phyloP scores from a whole-genome alignment of 306 rosid species.

The Clitoria ternatea region DNA sequence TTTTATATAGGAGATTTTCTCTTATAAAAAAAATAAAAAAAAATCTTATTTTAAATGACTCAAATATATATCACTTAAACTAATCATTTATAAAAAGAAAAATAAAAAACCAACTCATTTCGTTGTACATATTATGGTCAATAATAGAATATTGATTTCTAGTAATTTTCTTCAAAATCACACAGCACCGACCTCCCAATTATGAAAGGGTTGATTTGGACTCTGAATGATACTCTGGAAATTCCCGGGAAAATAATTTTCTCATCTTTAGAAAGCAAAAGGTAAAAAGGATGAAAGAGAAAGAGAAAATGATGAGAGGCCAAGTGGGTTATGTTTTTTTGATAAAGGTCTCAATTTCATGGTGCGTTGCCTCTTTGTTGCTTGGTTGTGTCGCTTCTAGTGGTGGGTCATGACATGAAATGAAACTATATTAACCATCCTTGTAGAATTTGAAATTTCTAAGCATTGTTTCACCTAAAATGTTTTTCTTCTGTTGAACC shows the following conservation, averaged over 20 bases:
- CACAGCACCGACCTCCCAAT: neutral
- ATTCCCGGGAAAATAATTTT: slow-evolving; percentile 21
- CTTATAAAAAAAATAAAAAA: too few species aligned
- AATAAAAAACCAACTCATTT: too few species aligned
- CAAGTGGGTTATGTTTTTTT: slow-evolving; percentile 2
- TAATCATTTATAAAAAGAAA: too few species aligned
- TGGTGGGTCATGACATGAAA: slow-evolving; percentile 20
- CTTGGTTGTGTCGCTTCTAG: slow-evolving; percentile 31
- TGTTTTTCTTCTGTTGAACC: slow-evolving; percentile 12
- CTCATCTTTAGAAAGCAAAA: slow-evolving; percentile 19
- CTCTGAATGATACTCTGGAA: slow-evolving; percentile 1
- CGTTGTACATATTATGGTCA: too few species aligned
- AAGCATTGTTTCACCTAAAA: slow-evolving; percentile 12
- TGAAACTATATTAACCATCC: neutral
- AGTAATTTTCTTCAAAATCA: neutral
- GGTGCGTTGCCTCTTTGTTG: slow-evolving; percentile 25
- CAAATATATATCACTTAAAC: too few species aligned
- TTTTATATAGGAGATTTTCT: too few species aligned
- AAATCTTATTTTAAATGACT: too few species aligned
- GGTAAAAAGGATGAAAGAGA: neutral
- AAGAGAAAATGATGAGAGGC: neutral
- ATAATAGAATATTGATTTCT: neutral
- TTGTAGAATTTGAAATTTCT: neutral
- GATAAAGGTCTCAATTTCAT: slow-evolving; percentile 6
- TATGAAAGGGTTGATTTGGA: slow-evolving; percentile 1